Evolutionary conservation across 805 yeast species (phyloP).

Genomic region (Candida khao-thaluensis): DNA sequence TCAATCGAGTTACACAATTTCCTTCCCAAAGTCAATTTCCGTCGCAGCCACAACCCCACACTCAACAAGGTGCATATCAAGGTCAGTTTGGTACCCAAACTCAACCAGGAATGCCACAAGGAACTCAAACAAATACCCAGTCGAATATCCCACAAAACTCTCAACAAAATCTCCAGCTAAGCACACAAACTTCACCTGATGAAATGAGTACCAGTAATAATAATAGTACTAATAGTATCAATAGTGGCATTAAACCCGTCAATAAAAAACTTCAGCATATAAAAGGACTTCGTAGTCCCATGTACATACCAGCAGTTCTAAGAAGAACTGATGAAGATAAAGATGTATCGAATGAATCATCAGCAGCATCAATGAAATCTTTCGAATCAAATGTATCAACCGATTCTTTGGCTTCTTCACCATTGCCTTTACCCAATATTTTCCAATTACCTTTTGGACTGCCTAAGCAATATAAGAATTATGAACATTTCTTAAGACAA

Average conservation of each 20-base stretch:
- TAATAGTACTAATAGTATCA: background rate
- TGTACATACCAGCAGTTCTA: slow-evolving; percentile 88
- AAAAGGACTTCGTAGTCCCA: slow-evolving; percentile 77
- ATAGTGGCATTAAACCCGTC: slow-evolving; percentile 2
- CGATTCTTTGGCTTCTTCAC: slow-evolving; percentile 22
- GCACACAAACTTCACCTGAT: slow-evolving; percentile 1
- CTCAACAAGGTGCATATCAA: background rate
- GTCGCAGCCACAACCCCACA: slow-evolving; percentile 5
- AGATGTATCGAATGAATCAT: slow-evolving; percentile 11
- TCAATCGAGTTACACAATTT: slow-evolving; percentile 2
- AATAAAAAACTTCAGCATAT: slow-evolving; percentile 58
- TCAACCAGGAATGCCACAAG: too few species aligned
- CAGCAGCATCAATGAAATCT: slow-evolving; percentile 29
- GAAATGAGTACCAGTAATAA: background rate
- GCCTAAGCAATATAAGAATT: slow-evolving; percentile 17
- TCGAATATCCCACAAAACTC: too few species aligned
- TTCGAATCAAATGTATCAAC: slow-evolving; percentile 30
- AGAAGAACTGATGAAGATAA: slow-evolving; percentile 35
- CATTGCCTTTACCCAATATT: slow-evolving; percentile 11
- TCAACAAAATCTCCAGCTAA: too few species aligned
- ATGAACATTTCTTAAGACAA: slow-evolving; percentile 29
- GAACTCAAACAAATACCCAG: too few species aligned
- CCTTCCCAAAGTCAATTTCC: slow-evolving; percentile 7
- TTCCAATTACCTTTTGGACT: slow-evolving; percentile 13
- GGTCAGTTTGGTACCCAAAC: slow-evolving; percentile 4